Percentiles rank a stretch among this genome's conserved stretches.
Conservation (phyloP, 2,329 filamentous ascomycete species). For the Alternaria rosae region DNA sequence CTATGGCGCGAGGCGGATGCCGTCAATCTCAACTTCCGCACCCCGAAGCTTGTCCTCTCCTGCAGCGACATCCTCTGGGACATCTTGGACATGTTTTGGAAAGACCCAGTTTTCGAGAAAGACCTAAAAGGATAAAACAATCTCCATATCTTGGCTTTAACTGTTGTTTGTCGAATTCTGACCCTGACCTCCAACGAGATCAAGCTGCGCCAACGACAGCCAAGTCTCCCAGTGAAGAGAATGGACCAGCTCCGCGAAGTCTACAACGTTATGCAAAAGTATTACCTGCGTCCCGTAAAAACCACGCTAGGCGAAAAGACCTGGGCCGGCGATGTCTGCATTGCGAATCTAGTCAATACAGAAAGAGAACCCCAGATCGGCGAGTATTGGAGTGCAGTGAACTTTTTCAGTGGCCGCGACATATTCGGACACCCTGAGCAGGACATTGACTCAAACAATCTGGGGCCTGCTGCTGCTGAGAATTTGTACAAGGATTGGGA, state of each 20-base stretch:
- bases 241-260: background rate
- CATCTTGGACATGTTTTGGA: background rate
- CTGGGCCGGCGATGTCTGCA: background rate
- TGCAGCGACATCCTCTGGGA: background rate
- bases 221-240: background rate
- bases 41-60: background rate
- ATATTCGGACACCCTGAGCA: background rate
- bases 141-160: background rate
- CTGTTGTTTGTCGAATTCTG: background rate
- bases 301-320: background rate
- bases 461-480: background rate
- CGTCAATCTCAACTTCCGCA: background rate
- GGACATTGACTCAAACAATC: background rate
- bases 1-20: background rate
- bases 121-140: background rate
- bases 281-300: background rate
- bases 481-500: background rate
- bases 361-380: background rate
- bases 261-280: background rate
- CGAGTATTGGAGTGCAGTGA: background rate
- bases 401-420: background rate
- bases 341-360: background rate
- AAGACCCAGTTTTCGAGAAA: background rate
- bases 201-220: background rate
- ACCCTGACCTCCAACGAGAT: background rate